Base-by-base conservation (phyloP, 305 asterid genomes). In the Fraxinus baroniana region DNA sequence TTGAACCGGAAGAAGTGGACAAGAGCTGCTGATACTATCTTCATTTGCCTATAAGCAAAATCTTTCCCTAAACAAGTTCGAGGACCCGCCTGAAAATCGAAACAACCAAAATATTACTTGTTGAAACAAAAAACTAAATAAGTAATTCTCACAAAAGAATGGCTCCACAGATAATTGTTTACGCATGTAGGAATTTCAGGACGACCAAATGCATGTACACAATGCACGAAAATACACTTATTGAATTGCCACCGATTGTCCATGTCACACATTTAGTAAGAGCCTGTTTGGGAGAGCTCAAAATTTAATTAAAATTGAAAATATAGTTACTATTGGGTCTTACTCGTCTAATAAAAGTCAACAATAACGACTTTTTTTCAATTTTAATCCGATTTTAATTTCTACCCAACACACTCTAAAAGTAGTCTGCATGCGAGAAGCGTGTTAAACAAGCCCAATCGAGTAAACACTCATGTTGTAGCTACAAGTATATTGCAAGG, bases 1-100 rank as follows among this genome's bases (percentile, higher is more conserved):
- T 81, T 90, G 87, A 91, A 91, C 84, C 82, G 75, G 90, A 92
- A 92, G 90, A 84, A 91, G 52, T 84, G 86, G 6, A 90, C 77
- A 15, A 93, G 92, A 32, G 90, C 87, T 13, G 90, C 88, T 13
- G 97, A 72, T 20, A 88, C 81, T 35, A 92, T 90, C 90, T 92
- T 93, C 94, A 93, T 93, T 81, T 93, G 97, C 3, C 93, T 87
- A 81, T 94, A 92, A 13, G 95, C 97, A 75, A 93, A 90, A 73
- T 92, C 92, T 77, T 85, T 91, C 2, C 98, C 98, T 80, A 94
- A 80, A 80, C 97, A 91, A 17, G 78, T 88, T 78, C 95, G 78
- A 7, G 97, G 98, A 30, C 97, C 97, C 1, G 92, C 97, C 97
- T 91, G 91, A 83, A 83, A 81, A 55, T 33, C 57, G n/a, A 79